Conservation (phyloP, 2,329 filamentous ascomycete genomes). For the Aspergillus felis region DNA sequence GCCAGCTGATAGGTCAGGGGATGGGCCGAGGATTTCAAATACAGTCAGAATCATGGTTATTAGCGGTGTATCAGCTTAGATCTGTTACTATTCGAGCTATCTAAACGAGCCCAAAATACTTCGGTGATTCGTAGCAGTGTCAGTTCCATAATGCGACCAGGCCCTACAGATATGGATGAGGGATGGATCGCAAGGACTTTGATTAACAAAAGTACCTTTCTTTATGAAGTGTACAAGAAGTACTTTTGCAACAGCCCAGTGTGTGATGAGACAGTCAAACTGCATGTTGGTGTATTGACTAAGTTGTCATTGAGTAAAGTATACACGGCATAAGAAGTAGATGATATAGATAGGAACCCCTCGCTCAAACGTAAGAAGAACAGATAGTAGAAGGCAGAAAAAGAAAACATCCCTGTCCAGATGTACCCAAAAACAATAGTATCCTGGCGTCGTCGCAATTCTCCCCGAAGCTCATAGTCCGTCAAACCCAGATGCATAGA, state of each 20-base stretch:
- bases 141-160: too few relatives aligned
- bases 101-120: too few relatives aligned
- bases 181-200: too few relatives aligned
- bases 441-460: neutral
- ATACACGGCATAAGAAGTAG: constrained; percentile 1
- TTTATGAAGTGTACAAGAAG: neutral
- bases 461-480: neutral
- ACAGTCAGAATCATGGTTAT: too few relatives aligned
- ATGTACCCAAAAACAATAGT: neutral
- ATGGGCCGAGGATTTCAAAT: too few relatives aligned
- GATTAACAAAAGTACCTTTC: neutral
- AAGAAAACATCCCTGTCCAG: neutral
- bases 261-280: neutral
- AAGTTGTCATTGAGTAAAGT: neutral
- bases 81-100: too few relatives aligned
- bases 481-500: neutral
- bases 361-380: constrained; percentile 12
- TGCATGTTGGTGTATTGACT: neutral
- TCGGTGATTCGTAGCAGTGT: too few relatives aligned
- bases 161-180: too few relatives aligned
- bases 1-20: too few relatives aligned
- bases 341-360: constrained; percentile 1
- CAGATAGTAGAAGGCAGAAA: constrained; percentile 5
- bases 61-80: too few relatives aligned
- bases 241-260: neutral